These are phyloP conservation scores for Rubus parviflorus DNA, from an alignment of 306 rosid species.

Conservation along the genomic window DNA sequence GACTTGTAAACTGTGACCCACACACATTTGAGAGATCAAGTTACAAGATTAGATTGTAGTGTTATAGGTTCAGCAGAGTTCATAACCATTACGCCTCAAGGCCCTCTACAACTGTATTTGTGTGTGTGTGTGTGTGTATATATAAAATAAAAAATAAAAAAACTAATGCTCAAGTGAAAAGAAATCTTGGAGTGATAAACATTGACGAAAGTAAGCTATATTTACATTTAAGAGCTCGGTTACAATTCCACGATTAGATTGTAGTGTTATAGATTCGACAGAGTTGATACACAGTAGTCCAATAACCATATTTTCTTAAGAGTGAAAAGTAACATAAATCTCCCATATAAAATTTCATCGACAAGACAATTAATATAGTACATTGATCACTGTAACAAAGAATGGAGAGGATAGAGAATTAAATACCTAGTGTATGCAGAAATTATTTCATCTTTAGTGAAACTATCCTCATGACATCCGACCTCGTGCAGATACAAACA, in stretches of 20 bases:
- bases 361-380: not conserved
- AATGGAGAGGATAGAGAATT: not conserved
- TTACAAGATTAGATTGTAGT: no score
- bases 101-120: no score
- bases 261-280: not conserved
- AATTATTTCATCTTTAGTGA: constrained; percentile 94
- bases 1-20: not conserved
- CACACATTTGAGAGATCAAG: no score
- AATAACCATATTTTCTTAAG: not conserved
- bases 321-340: not conserved
- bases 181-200: not conserved
- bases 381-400: not conserved
- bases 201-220: not conserved
- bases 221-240: not conserved
- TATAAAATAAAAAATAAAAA: no score
- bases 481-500: constrained; percentile 90
- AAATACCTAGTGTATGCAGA: constrained; percentile 82
- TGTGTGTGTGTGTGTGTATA: no score
- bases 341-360: not conserved
- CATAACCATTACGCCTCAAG: no score
- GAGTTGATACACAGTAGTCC: not conserved
- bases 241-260: not conserved
- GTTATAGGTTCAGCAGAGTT: no score
- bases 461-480: constrained; percentile 92
- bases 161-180: not conserved